Base-by-base conservation (phyloP, 371 early-diverging fungal genomes). In the Circinella umbellata region DNA sequence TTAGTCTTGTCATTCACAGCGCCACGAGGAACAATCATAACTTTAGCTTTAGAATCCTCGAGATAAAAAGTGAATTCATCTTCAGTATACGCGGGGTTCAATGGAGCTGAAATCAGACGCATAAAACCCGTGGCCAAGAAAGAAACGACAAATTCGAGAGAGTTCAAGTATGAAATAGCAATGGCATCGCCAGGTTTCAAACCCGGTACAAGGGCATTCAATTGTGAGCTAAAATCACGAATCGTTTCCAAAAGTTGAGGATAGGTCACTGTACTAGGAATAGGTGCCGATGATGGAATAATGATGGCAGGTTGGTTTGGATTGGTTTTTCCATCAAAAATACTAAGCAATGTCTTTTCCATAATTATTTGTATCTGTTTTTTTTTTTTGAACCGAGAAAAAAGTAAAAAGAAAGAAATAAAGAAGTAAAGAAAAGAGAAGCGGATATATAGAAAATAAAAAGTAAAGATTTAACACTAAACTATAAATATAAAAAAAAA, bases 41-140 rank as follows among this genome's bases (percentile, higher is more conserved):
- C 85, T 10, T 81, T 82, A 51, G 87, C 80, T 53, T 86, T 75
- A 10, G 92, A 86, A 72, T 93, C 94, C 46, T 90, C 85, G n/a
- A 96, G 70, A 67, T 94, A 94, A 74, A 92, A 94, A 60, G 86
- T 88, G 55, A 95, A 85, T 79, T 95, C 95, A 46, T 86, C 85
- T 57, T 84, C 84, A 27, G 89, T 89, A 72, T 93, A 90, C 4
- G 85, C 83, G 14, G 94, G 88, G 69, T 95, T 95, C 57, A 96
- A 82, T 18, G 95, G 96, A 20, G 92, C 90, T 3, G 94, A 87
- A 8, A 90, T 76, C 68, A 89, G 81, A 59, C 92, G 87, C 79
- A 86, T 72, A 7, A 87, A 77, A 1, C 90, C 83, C 7, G 86
- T 82, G 9, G 87, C 93, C 54, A 95, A 80, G 64, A 96, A 95